Base-by-base conservation (phyloP, 805 yeast species). In the Candida piceae region DNA sequence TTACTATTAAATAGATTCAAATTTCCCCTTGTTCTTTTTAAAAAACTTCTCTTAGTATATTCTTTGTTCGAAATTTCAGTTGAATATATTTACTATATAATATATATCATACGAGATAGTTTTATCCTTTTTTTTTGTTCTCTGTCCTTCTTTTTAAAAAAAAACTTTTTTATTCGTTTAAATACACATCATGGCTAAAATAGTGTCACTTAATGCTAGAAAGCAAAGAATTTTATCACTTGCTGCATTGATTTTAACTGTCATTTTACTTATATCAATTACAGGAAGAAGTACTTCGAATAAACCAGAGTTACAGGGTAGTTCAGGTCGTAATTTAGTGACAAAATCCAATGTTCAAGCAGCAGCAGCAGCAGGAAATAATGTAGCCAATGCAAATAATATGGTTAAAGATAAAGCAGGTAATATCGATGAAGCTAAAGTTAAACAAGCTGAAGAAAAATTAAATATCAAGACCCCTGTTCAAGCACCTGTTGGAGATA, bases 201-300 rank as follows among this genome's bases (percentile, higher is more conserved):
- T 38, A 28, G 28, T 40, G 31, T 32, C 39, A 11, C 18, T 49
- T 9, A 49, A 48, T 34, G 48, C 57, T 7, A 49, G 73, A 48
- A 67, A 64, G 46, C 63, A 60, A 24, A 55, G 72, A 41, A 52
- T 66, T 19, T 45, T 68, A n/a, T 64, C 63, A 7, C 51, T 70
- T 16, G 65, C 74, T 13, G 66, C 72, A 4, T 48, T 66, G 26
- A 51, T 64, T 5, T 46, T 70, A 16, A 50, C 66, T 3, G 38
- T 67, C 6, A 46, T 70, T 7, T 55, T 70, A 34, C 45, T 67
- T 19, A 48, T 67, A 13, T 54, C 67, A 8, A 44, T 60, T 22
- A 21, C 49, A 2, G 45, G 45, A 8, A 22, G 42, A 12, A 34
- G 21, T 8, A 35, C 36, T 4, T 41, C 62, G 26, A n/a, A n/a